Evolutionary conservation across 805 yeast genomes (phyloP).

Genomic region (Clavispora asparagi): DNA sequence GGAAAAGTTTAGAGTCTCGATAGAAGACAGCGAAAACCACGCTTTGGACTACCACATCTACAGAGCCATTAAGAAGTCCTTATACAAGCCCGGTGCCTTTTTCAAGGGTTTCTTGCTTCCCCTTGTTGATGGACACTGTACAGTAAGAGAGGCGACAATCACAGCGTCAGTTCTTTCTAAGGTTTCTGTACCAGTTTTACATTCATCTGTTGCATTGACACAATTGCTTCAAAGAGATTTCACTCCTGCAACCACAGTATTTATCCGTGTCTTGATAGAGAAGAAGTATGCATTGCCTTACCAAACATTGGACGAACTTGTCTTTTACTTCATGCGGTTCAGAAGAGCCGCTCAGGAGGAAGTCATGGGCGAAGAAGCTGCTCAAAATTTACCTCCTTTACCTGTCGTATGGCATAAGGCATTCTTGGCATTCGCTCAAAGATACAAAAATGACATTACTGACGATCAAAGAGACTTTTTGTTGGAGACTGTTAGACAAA

Average conservation of each 20-base stretch:
- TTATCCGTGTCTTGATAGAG: conserved; percentile 83
- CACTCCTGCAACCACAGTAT: conserved; percentile 83
- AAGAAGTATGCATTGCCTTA: conserved; percentile 96
- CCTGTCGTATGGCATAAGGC: conserved; percentile 99
- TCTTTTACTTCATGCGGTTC: conserved; percentile 89
- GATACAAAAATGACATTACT: conserved; percentile 96
- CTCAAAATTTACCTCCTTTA: conserved; percentile 49
- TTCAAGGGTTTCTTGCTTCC: conserved; percentile 96
- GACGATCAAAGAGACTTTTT: conserved; percentile 96
- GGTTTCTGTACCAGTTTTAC: conserved; percentile 89
- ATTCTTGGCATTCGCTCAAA: conserved; percentile 87
- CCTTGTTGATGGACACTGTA: conserved; percentile 79
- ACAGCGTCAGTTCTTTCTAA: conserved; percentile 88
- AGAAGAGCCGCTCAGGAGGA: conserved; percentile 53
- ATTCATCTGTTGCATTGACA: conserved; percentile 92
- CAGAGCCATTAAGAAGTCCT: conserved; percentile 83
- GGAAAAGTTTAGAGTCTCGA: conserved; percentile 66
- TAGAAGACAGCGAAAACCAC: conserved; percentile 71
- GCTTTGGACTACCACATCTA: conserved; percentile 88
- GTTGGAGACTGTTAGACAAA: conserved; percentile 83
- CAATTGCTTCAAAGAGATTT: conserved; percentile 77
- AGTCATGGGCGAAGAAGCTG: conserved; percentile 27
- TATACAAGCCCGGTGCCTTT: conserved; percentile 96
- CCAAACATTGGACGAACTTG: conserved; percentile 91
- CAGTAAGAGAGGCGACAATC: conserved; percentile 90